Evolutionary conservation across 2,329 filamentous ascomycete genomes (phyloP).

Genomic region (Xylariaceae sp.): DNA sequence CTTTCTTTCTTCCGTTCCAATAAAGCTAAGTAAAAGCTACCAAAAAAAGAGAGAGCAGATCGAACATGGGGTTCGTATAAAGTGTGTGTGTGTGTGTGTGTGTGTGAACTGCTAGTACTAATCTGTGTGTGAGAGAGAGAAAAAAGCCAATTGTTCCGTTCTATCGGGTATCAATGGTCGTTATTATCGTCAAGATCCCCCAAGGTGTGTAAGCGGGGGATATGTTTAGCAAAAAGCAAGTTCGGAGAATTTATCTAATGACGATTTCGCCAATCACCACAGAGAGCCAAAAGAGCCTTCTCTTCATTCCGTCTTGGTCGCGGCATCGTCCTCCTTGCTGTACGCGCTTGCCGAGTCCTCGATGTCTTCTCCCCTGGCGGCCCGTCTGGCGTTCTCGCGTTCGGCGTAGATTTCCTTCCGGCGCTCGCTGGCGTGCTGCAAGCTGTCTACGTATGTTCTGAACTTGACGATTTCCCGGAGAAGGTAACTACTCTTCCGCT

Average conservation of each 20-base stretch:
- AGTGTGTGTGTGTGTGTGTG: not conserved
- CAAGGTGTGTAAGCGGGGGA: not conserved
- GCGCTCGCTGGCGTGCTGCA: constrained; percentile 63
- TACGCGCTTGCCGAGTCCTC: constrained; percentile 31
- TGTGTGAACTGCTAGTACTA: not conserved
- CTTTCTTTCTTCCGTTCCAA: not conserved
- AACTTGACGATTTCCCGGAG: constrained; percentile 95
- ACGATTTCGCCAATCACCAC: not conserved
- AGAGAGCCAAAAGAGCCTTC: not conserved
- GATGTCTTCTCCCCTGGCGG: constrained; percentile 42
- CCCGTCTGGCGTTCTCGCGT: constrained; percentile 47
- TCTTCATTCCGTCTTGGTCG: constrained; percentile 18
- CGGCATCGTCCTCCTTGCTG: constrained; percentile 16
- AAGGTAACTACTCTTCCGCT: constrained; percentile 88
- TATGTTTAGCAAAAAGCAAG: constrained; percentile 3
- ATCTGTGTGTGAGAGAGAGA: not conserved
- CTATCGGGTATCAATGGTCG: constrained; percentile 21
- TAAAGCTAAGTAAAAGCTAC: no score
- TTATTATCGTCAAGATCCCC: constrained; percentile 15
- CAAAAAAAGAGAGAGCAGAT: no score
- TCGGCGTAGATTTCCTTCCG: constrained; percentile 68
- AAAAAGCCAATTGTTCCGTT: constrained; percentile 11
- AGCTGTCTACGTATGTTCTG: constrained; percentile 83
- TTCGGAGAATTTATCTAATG: not conserved
- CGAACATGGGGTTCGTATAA: not conserved